A percentile compares a stretch with the other conserved stretches of the same genome.
Conservation (phyloP, 345 rosid species). For the Punica granatum region DNA sequence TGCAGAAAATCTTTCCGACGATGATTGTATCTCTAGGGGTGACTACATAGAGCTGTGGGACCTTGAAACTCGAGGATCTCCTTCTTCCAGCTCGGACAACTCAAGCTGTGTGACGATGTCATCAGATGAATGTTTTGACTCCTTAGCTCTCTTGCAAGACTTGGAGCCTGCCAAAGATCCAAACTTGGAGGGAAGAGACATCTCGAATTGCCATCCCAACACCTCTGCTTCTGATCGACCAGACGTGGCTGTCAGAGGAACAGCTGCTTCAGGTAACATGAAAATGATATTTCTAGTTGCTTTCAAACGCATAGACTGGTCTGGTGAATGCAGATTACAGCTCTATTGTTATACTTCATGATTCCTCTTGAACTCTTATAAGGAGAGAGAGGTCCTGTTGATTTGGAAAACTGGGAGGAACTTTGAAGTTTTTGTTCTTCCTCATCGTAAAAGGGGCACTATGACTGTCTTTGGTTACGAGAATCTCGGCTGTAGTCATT, state of each 20-base stretch:
- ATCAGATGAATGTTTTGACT: conserved; percentile 39
- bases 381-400: too few relatives aligned
- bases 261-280: conserved; percentile 22
- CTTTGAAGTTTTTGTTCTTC: too few relatives aligned
- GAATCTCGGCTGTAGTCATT: background rate
- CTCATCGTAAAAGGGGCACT: background rate
- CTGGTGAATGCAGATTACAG: too few relatives aligned
- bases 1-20: conserved; percentile 15
- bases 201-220: conserved; percentile 9
- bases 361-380: too few relatives aligned
- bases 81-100: conserved; percentile 43
- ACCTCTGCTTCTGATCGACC: conserved; percentile 19
- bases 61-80: conserved; percentile 27
- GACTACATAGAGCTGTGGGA: conserved; percentile 42
- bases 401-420: too few relatives aligned
- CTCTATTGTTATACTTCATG: too few relatives aligned
- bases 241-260: conserved; percentile 17
- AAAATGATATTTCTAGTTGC: background rate
- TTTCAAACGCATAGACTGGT: background rate
- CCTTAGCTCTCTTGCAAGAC: conserved; percentile 31
- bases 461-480: background rate
- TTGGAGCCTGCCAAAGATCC: conserved; percentile 18
- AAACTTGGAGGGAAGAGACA: conserved; percentile 10
- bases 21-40: conserved; percentile 15
- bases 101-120: conserved; percentile 46